A percentile compares a stretch with the other conserved stretches of the same genome.
Evolutionary conservation across 2,329 filamentous ascomycete genomes (phyloP).

Genomic region (Penicillium hesseltinei): DNA sequence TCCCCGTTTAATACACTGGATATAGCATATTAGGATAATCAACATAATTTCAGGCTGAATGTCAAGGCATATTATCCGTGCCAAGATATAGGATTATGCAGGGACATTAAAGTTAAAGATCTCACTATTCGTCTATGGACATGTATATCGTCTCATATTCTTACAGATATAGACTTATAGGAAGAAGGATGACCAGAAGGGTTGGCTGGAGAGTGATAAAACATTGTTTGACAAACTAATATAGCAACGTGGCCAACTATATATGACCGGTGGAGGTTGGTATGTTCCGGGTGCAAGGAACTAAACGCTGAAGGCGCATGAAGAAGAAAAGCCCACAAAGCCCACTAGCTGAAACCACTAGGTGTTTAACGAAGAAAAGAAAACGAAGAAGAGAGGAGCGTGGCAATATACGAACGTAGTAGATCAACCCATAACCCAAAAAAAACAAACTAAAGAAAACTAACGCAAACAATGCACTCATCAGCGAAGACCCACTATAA

Average conservation of each 20-base stretch:
- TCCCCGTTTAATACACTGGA: neutral
- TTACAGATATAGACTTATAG: neutral
- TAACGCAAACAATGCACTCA: neutral
- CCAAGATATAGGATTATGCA: constrained; percentile 9
- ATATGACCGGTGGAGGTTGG: too few relatives aligned
- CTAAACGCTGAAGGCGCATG: neutral
- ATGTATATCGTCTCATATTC: neutral
- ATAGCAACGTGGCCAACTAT: neutral
- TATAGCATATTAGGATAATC: neutral
- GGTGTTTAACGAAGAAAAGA: neutral
- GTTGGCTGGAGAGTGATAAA: neutral
- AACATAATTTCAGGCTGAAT: neutral
- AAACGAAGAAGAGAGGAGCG: neutral
- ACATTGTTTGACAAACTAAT: neutral
- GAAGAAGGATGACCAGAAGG: accelerated
- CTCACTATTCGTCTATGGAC: neutral
- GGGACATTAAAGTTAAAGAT: constrained; percentile 9
- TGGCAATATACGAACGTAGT: neutral
- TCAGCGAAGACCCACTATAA: neutral
- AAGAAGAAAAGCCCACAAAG: neutral
- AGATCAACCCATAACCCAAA: neutral
- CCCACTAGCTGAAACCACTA: neutral
- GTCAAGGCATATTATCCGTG: neutral
- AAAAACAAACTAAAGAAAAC: too few relatives aligned
- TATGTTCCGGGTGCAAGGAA: neutral